These are phyloP conservation scores for Amaranthus cruentus DNA, from an alignment of 148 eudicot genomes.

Conservation along the genomic window DNA sequence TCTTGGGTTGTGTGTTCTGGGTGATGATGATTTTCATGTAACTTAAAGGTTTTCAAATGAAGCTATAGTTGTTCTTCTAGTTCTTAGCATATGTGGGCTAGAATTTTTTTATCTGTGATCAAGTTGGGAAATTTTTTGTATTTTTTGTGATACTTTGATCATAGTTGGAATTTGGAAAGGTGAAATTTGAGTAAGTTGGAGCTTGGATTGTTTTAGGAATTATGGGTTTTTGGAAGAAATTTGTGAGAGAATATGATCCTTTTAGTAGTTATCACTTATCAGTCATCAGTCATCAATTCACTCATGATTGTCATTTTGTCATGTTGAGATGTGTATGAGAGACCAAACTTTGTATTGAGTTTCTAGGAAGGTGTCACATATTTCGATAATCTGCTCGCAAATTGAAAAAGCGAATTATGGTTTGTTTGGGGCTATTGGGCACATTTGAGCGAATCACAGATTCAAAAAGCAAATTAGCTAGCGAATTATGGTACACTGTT, in stretches of 20 bases:
- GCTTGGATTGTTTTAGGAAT: slow-evolving; percentile 1
- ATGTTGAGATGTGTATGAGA: background rate
- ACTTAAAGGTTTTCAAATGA: background rate
- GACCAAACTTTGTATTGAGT: background rate
- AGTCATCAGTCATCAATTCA: too few relatives aligned
- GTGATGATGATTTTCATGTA: slow-evolving; percentile 8
- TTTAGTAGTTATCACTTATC: background rate
- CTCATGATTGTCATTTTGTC: background rate
- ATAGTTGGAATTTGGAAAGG: background rate
- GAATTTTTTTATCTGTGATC: background rate
- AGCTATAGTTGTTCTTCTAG: background rate
- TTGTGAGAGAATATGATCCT: slow-evolving; percentile 7
- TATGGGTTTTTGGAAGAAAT: slow-evolving; percentile 9
- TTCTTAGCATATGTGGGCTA: slow-evolving; percentile 1
- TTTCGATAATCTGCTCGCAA: too few relatives aligned
- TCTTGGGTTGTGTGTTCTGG: background rate
- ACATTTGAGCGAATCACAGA: too few relatives aligned
- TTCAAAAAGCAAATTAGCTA: too few relatives aligned
- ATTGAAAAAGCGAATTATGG: too few relatives aligned
- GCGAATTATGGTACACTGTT: too few relatives aligned
- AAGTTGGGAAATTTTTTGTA: background rate
- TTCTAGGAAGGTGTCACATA: background rate
- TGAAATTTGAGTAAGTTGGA: background rate
- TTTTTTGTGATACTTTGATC: background rate
- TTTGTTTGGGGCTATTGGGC: too few relatives aligned